Evolutionary conservation across 2,329 filamentous ascomycete species (phyloP), one percentile per base, ranked within the genome.

Genomic region (Grosmannia penicillata): DNA sequence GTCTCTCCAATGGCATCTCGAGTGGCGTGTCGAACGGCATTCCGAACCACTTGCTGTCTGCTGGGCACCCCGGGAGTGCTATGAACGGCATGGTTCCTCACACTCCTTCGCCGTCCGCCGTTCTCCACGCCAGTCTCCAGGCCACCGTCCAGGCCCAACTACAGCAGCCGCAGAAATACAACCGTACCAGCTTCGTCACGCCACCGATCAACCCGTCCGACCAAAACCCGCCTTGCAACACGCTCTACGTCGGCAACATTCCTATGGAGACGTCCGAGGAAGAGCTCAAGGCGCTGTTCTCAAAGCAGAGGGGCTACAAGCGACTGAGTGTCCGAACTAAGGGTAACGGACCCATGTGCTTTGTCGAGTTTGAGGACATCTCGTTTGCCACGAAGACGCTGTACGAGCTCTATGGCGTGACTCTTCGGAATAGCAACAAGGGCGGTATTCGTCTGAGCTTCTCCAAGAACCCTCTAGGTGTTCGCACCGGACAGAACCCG

Each of bases 141-240:
- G 8, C 17, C 6, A 25, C 42, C 64, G 38, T 11, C 21, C 15
- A 6, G 17, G 23, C 60, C 64, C 33, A 63, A 27, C 66, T 62
- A 38, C 62, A 68, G 47, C 67, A 73, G 43, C 81, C 71, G 48
- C 66, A 62, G 45, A 70, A 66, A 51, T 74, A 75, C 45, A 79
- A 78, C n/a, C n/a, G n/a, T n/a, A n/a, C n/a, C n/a, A n/a, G n/a
- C n/a, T n/a, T n/a, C n/a, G n/a, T n/a, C n/a, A n/a, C n/a, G n/a
- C n/a, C n/a, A n/a, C n/a, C n/a, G n/a, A n/a, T n/a, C 43, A 96
- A 96, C 48, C 89, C 87, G 1, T 87, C 89, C 11, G 89, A 98
- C 53, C 83, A 95, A 58, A 95, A 96, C 50, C 89, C 89, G 1
- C 91, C 91, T 0, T 96, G 91, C 69, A 96, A 98, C 54, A 98